Percentiles rank a stretch among this genome's conserved stretches.
Conservation (phyloP, 176 grass and related monocot species). For the Eragrostis curvula region DNA sequence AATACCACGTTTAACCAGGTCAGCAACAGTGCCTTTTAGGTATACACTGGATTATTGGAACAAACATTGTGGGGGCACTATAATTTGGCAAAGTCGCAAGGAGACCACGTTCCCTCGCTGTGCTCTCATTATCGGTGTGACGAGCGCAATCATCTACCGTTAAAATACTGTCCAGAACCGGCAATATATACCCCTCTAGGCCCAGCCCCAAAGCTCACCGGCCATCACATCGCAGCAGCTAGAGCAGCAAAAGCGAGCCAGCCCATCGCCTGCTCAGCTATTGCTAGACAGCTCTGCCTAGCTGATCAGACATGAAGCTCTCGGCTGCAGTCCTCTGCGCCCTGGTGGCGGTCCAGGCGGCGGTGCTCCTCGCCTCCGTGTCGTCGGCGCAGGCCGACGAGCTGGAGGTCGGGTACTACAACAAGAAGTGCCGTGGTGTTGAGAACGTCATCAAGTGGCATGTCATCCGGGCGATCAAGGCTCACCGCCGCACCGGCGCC, state of each 20-base stretch:
- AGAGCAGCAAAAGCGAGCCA: not conserved
- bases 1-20: conserved; percentile 7
- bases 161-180: not conserved
- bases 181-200: conserved; percentile 39
- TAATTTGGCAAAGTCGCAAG: not conserved
- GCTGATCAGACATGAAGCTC: no score
- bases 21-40: not conserved
- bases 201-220: not conserved
- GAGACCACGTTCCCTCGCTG: conserved; percentile 8
- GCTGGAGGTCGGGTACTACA: no score
- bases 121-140: not conserved
- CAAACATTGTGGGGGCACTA: not conserved
- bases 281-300: no score
- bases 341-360: no score
- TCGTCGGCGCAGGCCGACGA: no score
- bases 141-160: not conserved
- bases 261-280: not conserved
- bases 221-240: not conserved
- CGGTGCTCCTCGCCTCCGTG: no score
- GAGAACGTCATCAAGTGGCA: no score
- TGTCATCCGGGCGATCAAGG: no score
- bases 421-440: no score
- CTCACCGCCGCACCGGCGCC: no score
- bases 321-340: no score
- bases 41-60: not conserved